These are phyloP conservation scores for Aphanomyces euteiches DNA, from an alignment of 352 stramenopile species.

Conservation along the genomic window DNA sequence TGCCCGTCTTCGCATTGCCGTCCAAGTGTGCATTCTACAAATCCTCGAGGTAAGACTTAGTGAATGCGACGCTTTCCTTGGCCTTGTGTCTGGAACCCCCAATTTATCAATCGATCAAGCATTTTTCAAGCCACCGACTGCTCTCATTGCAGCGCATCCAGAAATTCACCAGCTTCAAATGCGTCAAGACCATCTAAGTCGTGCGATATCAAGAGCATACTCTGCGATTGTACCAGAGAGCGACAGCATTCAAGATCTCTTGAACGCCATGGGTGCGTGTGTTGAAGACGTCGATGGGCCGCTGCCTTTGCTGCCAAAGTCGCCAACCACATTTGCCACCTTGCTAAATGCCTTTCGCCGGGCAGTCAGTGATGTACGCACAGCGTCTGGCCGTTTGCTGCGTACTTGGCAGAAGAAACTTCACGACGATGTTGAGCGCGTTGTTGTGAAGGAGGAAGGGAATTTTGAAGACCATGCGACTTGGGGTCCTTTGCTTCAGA, in stretches of 20 bases:
- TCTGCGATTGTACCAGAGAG: not conserved
- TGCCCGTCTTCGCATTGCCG: not conserved
- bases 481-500: not conserved
- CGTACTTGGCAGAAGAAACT: constrained; percentile 13
- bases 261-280: too few relatives aligned
- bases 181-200: constrained; percentile 2
- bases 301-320: too few relatives aligned
- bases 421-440: constrained; percentile 11
- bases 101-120: not conserved
- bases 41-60: not conserved
- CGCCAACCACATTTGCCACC: not conserved
- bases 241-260: too few relatives aligned
- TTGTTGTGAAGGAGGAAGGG: constrained; percentile 3
- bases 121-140: not conserved
- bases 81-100: not conserved
- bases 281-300: too few relatives aligned
- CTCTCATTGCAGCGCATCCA: not conserved
- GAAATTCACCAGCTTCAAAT: not conserved
- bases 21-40: constrained; percentile 6
- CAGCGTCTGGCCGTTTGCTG: constrained; percentile 7
- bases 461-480: not conserved
- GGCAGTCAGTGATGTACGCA: not conserved
- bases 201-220: not conserved
- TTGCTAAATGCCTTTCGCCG: not conserved
- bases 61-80: not conserved